phyloP scores from a whole-genome alignment of 2,329 filamentous ascomycete genomes.

The Verticillium isaacii region DNA sequence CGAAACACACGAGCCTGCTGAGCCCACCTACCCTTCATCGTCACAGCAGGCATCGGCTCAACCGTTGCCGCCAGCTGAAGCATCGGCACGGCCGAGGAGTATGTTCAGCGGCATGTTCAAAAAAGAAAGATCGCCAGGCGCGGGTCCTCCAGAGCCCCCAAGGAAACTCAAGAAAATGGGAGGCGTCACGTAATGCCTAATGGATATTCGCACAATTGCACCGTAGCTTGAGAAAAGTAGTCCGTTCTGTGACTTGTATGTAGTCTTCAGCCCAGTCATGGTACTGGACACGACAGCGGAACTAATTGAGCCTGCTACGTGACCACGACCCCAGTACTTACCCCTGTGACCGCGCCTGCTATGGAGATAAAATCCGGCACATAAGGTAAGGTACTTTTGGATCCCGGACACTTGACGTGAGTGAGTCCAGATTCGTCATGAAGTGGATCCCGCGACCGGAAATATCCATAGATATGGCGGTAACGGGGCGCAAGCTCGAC shows the following conservation, averaged over 20 bases:
- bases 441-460: too few relatives aligned
- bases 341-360: too few relatives aligned
- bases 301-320: too few relatives aligned
- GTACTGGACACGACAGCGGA: too few relatives aligned
- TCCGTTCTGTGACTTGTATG: not conserved
- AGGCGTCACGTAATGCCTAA: not conserved
- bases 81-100: not conserved
- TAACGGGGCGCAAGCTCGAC: too few relatives aligned
- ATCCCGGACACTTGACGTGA: too few relatives aligned
- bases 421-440: too few relatives aligned
- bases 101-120: constrained; percentile 2
- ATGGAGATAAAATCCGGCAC: too few relatives aligned
- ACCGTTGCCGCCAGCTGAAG: not conserved
- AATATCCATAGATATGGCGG: too few relatives aligned
- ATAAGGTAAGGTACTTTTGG: too few relatives aligned
- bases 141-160: not conserved
- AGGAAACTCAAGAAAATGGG: constrained; percentile 2
- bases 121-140: not conserved
- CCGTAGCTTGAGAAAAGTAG: not conserved
- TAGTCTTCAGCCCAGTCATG: not conserved
- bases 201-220: not conserved
- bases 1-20: not conserved
- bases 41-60: not conserved
- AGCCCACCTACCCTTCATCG: not conserved
- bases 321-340: too few relatives aligned